phyloP scores from a whole-genome alignment of 805 yeast species.

The Kodamaea hsintzibuensis region DNA sequence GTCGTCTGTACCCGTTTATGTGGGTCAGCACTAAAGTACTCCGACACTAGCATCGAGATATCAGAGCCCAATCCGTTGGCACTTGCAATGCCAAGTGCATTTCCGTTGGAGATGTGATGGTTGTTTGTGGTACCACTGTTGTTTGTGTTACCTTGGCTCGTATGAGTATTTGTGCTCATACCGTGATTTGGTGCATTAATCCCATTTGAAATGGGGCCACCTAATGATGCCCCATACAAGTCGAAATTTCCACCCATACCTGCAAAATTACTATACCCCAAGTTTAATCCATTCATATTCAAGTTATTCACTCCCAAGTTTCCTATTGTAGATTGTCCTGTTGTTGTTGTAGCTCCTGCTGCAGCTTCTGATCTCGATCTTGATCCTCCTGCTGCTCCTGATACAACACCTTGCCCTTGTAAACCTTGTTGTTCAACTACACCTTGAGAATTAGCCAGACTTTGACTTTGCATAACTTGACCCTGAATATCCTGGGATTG shows the following conservation, averaged over 20 bases:
- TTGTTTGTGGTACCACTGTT: neutral
- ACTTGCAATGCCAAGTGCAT: neutral
- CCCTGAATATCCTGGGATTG: neutral
- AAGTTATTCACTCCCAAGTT: neutral
- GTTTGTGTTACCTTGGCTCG: neutral
- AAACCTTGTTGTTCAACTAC: neutral
- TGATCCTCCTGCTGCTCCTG: neutral
- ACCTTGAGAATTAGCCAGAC: neutral
- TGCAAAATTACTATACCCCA: neutral
- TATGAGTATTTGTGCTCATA: neutral
- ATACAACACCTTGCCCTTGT: neutral
- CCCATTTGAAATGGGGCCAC: neutral
- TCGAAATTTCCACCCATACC: neutral
- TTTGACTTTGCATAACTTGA: neutral
- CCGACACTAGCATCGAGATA: conserved; percentile 23
- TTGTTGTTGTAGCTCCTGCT: no score
- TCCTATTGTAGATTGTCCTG: no score
- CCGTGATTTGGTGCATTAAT: neutral
- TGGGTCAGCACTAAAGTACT: conserved; percentile 39
- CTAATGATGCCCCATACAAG: neutral
- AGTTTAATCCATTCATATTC: neutral
- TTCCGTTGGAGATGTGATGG: neutral
- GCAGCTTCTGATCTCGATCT: neutral
- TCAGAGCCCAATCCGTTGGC: neutral
- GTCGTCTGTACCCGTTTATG: conserved; percentile 43